Evolutionary conservation across 2,329 filamentous ascomycete genomes (phyloP), one percentile per base, ranked within the genome.

Genomic region (Diaporthe eres): DNA sequence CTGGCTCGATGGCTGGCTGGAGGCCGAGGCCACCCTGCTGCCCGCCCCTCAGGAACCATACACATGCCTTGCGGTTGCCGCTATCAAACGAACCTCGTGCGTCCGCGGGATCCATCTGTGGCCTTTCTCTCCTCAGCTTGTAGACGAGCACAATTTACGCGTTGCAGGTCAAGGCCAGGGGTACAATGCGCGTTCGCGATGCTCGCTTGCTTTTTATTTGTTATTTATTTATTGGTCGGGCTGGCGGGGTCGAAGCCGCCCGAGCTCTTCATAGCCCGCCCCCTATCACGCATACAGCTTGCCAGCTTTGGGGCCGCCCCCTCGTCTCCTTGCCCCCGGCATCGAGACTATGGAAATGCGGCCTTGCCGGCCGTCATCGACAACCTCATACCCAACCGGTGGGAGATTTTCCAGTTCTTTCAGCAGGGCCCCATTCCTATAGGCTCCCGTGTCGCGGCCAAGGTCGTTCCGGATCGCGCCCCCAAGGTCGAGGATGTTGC

Each of bases 401-500:
- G 71, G 49, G 25, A 61, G 61, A 1, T 57, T 65, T 9, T 65
- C 60, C 17, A 73, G 58, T 49, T 53, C 71, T 12, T 57, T 73
- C 47, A 55, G 31, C n/a, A 73, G 37, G 7, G 49, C 49, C 0
- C 47, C 9, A 9, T 73, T 28, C 19, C 4, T 17, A 10, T 73
- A 73, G 19, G 71, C 60, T 12, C 71, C 71, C 58, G 58, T 73
- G 47, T 73, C 71, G 10, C 25, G 37, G 71, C 71, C 71, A 37
- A 73, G 28, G 71, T 73, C 71, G 12, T 53, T 25, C 13, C 28
- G 58, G 31, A 73, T 65, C 3, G 71, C 71, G 47, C 71, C 71
- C 8, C 39, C 71, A 12, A 65, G 8, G 34, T 73, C 71, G 49
- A 73, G 71, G 49, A 73, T 65, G 58, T 73, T 73, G 37, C 71